phyloP scores from a whole-genome alignment of 768 basidiomycete species.

The Wakefieldia striispora region DNA sequence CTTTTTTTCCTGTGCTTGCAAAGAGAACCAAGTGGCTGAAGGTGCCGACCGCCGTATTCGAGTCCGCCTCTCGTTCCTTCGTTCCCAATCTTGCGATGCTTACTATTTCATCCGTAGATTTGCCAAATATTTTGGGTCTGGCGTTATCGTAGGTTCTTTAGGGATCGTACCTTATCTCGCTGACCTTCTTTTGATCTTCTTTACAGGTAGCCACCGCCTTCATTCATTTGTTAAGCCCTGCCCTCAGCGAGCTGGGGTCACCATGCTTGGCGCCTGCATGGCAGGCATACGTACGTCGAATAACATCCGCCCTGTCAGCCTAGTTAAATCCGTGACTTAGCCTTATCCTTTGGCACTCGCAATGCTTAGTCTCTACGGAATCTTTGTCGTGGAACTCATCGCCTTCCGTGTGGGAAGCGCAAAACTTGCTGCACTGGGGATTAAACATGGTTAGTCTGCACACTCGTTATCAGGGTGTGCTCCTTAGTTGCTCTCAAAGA shows the following conservation, averaged over 20 bases:
- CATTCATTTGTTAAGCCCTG: constrained; percentile 80
- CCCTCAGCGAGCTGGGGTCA: constrained; percentile 64
- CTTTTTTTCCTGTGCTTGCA: constrained; percentile 71
- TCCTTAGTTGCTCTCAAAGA: constrained; percentile 37
- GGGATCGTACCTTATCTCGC: not conserved
- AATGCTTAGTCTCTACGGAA: constrained; percentile 74
- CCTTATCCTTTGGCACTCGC: constrained; percentile 82
- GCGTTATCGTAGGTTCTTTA: constrained; percentile 65
- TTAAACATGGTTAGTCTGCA: constrained; percentile 50
- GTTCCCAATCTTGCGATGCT: not conserved
- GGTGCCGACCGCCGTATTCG: constrained; percentile 45
- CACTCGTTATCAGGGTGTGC: not conserved
- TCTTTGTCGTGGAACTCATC: constrained; percentile 82
- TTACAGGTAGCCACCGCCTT: constrained; percentile 84
- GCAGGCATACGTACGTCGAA: constrained; percentile 62
- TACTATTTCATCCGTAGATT: constrained; percentile 45
- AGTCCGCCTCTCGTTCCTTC: constrained; percentile 45
- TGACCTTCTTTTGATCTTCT: not conserved
- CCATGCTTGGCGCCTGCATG: constrained; percentile 71
- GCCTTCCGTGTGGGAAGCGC: constrained; percentile 86
- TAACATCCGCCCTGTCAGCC: not conserved
- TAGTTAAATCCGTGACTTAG: constrained; percentile 37
- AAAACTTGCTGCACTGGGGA: constrained; percentile 64
- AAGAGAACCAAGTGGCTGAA: constrained; percentile 47
- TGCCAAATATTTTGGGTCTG: constrained; percentile 89